phyloP scores from a whole-genome alignment of 1,139 yeast genomes.

The Lodderomyces parapsilosis region DNA sequence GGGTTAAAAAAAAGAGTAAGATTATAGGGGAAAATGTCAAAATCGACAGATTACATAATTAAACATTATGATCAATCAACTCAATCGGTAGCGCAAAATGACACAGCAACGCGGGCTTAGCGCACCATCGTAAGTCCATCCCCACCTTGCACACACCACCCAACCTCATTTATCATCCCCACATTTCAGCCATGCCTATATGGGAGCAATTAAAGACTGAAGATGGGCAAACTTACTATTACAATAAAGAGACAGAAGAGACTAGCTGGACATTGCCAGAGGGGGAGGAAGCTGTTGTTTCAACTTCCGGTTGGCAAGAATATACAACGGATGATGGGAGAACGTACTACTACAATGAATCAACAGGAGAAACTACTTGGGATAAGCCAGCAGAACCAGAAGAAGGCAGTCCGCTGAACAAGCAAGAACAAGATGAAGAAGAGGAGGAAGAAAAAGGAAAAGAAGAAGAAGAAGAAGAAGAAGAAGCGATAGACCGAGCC shows the following conservation, averaged over 20 bases:
- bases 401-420: not conserved
- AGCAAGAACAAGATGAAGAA: constrained; percentile 3
- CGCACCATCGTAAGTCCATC: too few species aligned
- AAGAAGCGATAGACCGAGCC: constrained; percentile 14
- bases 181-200: constrained; percentile 4
- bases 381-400: constrained; percentile 56
- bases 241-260: constrained; percentile 61
- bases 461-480: constrained; percentile 5
- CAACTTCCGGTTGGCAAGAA: constrained; percentile 53
- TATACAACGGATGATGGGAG: constrained; percentile 68
- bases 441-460: constrained; percentile 5
- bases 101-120: not conserved
- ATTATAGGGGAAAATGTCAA: not conserved
- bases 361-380: constrained; percentile 77
- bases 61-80: not conserved
- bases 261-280: constrained; percentile 85
- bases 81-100: not conserved
- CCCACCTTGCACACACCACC: too few species aligned
- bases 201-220: constrained; percentile 72
- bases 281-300: constrained; percentile 20
- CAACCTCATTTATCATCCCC: too few species aligned
- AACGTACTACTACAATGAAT: constrained; percentile 67
- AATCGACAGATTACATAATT: not conserved
- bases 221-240: constrained; percentile 71
- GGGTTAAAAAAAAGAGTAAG: too few species aligned